Base-by-base conservation (phyloP, 1,139 yeast genomes). In the Candida freyschussii region DNA sequence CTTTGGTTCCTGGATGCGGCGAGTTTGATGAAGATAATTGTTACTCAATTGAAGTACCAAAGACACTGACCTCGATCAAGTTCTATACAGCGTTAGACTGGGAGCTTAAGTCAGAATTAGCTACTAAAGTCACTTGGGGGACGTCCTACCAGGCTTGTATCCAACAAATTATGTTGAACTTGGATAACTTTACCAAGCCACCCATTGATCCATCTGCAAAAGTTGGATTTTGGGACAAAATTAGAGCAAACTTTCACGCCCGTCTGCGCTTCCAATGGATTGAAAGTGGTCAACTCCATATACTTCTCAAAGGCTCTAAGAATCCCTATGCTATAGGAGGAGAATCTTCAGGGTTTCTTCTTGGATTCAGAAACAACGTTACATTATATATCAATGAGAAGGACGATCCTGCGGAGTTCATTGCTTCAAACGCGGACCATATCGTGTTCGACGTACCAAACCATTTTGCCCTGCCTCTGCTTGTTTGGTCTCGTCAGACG, bases 61-160 rank as follows among this genome's bases (percentile, higher is more conserved):
- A 91, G 42, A 81, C 96, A 0, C 63, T 89, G 29, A 72, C 94
- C 0, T 67, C 93, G 0, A 78, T 86, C 26, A 87, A 89, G 52
- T 60, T 83, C 36, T 85, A 65, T 50, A 72, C 87, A 0, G 78
- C 78, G 37, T 54, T 86, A 43, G 59, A 63, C 10, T 67, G 84
- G 39, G 65, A 63, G 12, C 67, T 83, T 25, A 65, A 68, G 36
- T 72, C 94, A 0, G 62, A 65, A 13, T 56, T 59, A 7, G 78
- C 91, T 0, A 75, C 93, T 0, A 63, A 84, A 22, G 75, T 85
- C 26, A 75, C 85, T 0, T 87, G 96, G 95, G 94, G 95, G 18
- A 78, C 80, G 22, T 81, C 87, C 1, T 80, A 79, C 50, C 86
- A 79, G 48, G 89, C 95, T 24, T 93, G 87, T 2, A 70, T 89